Base-by-base conservation (phyloP, 371 early-diverging fungal genomes). In the Mortierella sp. region DNA sequence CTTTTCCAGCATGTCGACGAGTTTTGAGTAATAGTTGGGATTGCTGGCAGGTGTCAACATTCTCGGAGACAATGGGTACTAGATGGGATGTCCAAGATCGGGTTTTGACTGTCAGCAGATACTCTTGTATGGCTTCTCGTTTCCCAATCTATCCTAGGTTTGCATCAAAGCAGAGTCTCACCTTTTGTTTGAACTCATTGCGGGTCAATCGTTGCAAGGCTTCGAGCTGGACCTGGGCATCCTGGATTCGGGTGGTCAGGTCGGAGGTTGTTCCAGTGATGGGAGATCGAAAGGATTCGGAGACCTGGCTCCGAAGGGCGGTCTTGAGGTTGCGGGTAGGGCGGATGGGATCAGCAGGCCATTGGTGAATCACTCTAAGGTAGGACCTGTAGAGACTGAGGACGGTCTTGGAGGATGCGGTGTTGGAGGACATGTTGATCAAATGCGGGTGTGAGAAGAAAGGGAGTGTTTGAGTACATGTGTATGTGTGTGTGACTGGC, bases 251-350 rank as follows among this genome's bases (percentile, higher is more conserved):
- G 19, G 67, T 60, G 29, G 59, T 55, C 17, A 43, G 24, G 27
- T 39, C 43, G 37, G 54, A 46, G 54, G 16, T 47, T 54, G 47
- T 27, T 53, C 54, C 59, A n/a, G 47, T 45, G 41, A 59, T 16
- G 41, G 81, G 80, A 48, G 67, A 60, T 47, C 81, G 78, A 52
- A 87, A 87, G 7, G 81, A 79, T 57, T 85, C 85, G 57, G 83
- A 82, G 24, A 87, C 81, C 44, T 85, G 83, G 48, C 79, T 81
- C 16, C 80, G 67, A 48, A 87, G 60, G 8, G 85, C 79, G 48
- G 85, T 81, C 60, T 87, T 87, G 79, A 87, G 80, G 66, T 87
- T 86, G 37, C 85, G 80, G 28, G 80, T 83, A 39, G 87, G 87
- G 43, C 87, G 82, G 39, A 87, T 84, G 61, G 83, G 83, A 63